A percentile compares a stretch with the other conserved stretches of the same genome.
Conservation (phyloP, 2,329 filamentous ascomycete genomes). For the Botryotinia convoluta region DNA sequence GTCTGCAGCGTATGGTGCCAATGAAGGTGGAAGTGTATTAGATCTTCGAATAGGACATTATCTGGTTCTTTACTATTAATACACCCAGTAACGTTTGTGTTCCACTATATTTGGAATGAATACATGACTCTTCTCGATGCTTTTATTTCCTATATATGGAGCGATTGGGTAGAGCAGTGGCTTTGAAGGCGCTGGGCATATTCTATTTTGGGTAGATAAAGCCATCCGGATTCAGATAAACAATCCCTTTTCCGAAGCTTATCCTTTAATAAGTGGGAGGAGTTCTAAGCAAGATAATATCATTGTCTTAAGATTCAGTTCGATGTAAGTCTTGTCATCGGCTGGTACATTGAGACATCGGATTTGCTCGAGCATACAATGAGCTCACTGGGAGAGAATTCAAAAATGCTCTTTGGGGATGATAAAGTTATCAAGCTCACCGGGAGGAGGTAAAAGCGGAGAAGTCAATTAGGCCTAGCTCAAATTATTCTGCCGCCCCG, state of each 20-base stretch:
- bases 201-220: not conserved
- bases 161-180: not conserved
- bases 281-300: not conserved
- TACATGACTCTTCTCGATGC: not conserved
- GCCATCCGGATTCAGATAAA: slow-evolving; percentile 7
- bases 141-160: not conserved
- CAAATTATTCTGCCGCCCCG: slow-evolving; percentile 9
- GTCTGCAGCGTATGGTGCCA: not conserved
- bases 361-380: not conserved
- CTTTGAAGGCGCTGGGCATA: not conserved
- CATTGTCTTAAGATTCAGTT: not conserved
- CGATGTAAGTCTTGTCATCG: not conserved
- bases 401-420: not conserved
- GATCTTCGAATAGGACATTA: not conserved
- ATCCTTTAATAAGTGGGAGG: not conserved
- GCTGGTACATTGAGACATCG: not conserved
- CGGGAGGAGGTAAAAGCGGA: not conserved
- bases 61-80: not conserved
- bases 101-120: not conserved
- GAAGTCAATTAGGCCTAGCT: not conserved
- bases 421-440: slow-evolving; percentile 1
- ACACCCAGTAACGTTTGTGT: not conserved
- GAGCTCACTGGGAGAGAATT: not conserved
- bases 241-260: slow-evolving; percentile 6
- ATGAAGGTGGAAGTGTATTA: not conserved